These are phyloP conservation scores for Colletotrichum orbiculare DNA, from an alignment of 2,329 filamentous ascomycete species.

Conservation along the genomic window DNA sequence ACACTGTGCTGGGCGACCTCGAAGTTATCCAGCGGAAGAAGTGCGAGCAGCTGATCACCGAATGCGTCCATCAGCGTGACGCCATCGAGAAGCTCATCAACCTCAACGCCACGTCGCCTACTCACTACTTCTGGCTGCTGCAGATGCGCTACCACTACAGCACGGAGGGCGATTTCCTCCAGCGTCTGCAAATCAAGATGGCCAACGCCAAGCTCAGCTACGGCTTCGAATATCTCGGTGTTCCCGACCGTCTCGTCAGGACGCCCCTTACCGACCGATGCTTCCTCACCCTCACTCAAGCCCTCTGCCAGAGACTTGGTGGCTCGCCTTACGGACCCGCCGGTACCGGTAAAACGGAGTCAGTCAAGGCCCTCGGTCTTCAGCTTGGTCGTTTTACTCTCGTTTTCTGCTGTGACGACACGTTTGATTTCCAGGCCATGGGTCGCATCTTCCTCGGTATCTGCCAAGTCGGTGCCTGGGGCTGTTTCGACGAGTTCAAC, in stretches of 20 bases:
- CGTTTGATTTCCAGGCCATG: slow-evolving; percentile 99
- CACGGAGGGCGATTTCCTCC: slow-evolving; percentile 81
- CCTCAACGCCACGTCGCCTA: slow-evolving; percentile 77
- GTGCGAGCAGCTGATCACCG: slow-evolving; percentile 98
- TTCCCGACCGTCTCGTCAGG: slow-evolving; percentile 93
- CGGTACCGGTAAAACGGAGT: slow-evolving; percentile 98
- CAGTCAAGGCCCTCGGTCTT: slow-evolving; percentile 95
- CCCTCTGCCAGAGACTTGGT: slow-evolving; percentile 91
- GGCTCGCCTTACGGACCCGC: slow-evolving; percentile 97
- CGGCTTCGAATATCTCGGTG: slow-evolving; percentile 97
- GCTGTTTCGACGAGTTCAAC: slow-evolving; percentile 99
- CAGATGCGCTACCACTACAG: slow-evolving; percentile 97
- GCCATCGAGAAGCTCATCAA: slow-evolving; percentile 87
- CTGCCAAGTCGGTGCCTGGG: slow-evolving; percentile 98
- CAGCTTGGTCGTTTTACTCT: slow-evolving; percentile 97
- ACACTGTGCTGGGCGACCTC: slow-evolving; percentile 90
- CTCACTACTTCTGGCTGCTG: slow-evolving; percentile 91
- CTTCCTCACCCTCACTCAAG: slow-evolving; percentile 97
- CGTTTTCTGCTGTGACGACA: slow-evolving; percentile 99
- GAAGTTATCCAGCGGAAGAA: slow-evolving; percentile 91
- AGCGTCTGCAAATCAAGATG: slow-evolving; percentile 92
- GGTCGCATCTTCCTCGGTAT: slow-evolving; percentile 99
- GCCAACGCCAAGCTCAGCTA: slow-evolving; percentile 96
- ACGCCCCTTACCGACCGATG: slow-evolving; percentile 98
- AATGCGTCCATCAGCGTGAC: slow-evolving; percentile 98